These are phyloP conservation scores for Dorcoceras hygrometricum DNA, from an alignment of 257 asterid genomes.

Conservation along the genomic window DNA sequence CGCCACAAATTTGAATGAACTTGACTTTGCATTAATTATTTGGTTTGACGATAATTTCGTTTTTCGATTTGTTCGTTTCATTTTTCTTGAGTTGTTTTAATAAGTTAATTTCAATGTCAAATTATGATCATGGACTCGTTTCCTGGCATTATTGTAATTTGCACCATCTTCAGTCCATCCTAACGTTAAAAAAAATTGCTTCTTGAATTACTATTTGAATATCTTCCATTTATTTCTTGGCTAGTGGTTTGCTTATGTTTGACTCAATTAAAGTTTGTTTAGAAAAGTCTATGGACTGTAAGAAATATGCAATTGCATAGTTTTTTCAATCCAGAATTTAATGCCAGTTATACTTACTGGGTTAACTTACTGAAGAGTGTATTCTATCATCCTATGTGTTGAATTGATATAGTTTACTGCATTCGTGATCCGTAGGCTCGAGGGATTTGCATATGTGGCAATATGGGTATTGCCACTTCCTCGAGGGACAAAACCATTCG, in stretches of 20 bases:
- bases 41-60: constrained; percentile 3
- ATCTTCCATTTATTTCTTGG: background rate
- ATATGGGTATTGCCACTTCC: constrained; percentile 85
- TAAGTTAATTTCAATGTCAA: background rate
- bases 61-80: background rate
- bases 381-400: constrained; percentile 10
- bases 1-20: background rate
- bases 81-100: background rate
- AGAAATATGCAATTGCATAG: background rate
- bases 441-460: constrained; percentile 81
- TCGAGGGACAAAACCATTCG: constrained; percentile 87
- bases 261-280: constrained; percentile 3
- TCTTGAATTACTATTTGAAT: background rate
- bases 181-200: background rate
- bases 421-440: constrained; percentile 57
- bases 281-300: constrained; percentile 10
- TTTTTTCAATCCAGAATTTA: constrained; percentile 11
- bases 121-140: constrained; percentile 3
- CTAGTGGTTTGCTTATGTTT: constrained; percentile 1
- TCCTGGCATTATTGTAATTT: background rate
- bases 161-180: constrained; percentile 3
- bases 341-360: background rate
- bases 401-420: background rate
- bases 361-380: constrained; percentile 5
- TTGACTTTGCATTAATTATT: background rate